Percentiles rank a stretch among this genome's conserved stretches.
phyloP scores from a whole-genome alignment of 257 asterid genomes.

The Solanum megistacrolobum region DNA sequence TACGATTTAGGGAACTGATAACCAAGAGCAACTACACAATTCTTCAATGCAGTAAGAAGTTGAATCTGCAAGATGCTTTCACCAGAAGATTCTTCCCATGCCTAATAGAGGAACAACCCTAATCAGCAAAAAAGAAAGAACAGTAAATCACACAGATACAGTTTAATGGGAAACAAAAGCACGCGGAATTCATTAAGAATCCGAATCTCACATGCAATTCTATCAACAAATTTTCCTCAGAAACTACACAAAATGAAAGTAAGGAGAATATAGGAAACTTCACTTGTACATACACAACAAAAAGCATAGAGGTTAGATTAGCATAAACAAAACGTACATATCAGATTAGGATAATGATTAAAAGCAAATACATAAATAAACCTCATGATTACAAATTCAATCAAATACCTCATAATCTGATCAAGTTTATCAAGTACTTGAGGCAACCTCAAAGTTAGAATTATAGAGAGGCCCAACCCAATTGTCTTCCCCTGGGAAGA shows the following conservation, averaged over 20 bases:
- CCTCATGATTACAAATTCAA: too few species aligned
- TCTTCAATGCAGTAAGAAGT: conserved; percentile 86
- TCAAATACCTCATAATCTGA: too few species aligned
- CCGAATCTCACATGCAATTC: not conserved
- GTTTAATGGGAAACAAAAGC: not conserved
- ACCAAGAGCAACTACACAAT: conserved; percentile 82
- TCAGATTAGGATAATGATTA: too few species aligned
- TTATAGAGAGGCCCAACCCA: too few species aligned
- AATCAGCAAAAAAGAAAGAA: conserved; percentile 9
- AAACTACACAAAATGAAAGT: not conserved
- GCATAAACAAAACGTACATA: too few species aligned
- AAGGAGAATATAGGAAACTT: not conserved
- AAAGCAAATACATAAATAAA: too few species aligned
- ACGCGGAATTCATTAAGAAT: not conserved
- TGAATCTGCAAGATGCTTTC: conserved; percentile 98
- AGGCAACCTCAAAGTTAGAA: too few species aligned
- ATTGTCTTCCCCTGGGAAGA: too few species aligned
- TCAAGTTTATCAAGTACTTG: too few species aligned
- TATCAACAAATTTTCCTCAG: not conserved
- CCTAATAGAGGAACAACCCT: conserved; percentile 27
- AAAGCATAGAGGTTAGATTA: too few species aligned
- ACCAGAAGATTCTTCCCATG: conserved; percentile 92
- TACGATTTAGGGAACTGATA: conserved; percentile 72
- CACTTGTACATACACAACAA: too few species aligned
- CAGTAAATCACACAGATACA: not conserved